Conservation (phyloP, 129 eudicot species). For the Gnaphalium uliginosum region DNA sequence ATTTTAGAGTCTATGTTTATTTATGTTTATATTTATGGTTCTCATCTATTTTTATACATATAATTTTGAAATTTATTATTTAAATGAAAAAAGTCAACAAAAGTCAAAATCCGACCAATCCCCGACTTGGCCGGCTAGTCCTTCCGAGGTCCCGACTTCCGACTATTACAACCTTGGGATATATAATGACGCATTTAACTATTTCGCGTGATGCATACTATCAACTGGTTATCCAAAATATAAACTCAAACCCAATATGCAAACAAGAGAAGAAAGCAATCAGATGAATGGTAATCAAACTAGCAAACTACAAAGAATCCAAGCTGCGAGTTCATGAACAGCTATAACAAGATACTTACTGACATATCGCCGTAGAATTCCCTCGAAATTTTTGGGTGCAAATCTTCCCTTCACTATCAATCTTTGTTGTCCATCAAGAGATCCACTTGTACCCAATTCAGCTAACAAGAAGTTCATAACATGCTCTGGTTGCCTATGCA, state of each 20-base stretch:
- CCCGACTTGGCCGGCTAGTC: no score
- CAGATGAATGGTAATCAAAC: background rate
- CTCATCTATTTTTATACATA: no score
- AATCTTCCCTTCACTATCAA: conserved; percentile 58
- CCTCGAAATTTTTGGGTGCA: conserved; percentile 34
- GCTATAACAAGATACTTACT: conserved; percentile 41
- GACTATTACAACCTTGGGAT: no score
- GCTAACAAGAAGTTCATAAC: conserved; percentile 75
- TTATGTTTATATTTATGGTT: no score
- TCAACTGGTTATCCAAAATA: background rate
- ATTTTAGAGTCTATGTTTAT: no score
- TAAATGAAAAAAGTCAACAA: no score
- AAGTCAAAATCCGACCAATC: no score
- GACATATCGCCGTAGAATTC: conserved; percentile 45
- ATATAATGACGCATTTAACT: background rate
- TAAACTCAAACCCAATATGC: background rate
- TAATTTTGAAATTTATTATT: no score
- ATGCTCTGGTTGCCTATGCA: conserved; percentile 83
- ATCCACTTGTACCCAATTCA: conserved; percentile 79
- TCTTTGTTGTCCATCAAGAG: conserved; percentile 82
- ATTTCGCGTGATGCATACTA: background rate
- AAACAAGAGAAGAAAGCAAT: background rate
- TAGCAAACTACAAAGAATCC: background rate
- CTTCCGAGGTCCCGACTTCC: no score
- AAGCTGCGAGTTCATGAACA: no score